Evolutionary conservation across 805 yeast species (phyloP).

Genomic region (Myxozyma monticola): DNA sequence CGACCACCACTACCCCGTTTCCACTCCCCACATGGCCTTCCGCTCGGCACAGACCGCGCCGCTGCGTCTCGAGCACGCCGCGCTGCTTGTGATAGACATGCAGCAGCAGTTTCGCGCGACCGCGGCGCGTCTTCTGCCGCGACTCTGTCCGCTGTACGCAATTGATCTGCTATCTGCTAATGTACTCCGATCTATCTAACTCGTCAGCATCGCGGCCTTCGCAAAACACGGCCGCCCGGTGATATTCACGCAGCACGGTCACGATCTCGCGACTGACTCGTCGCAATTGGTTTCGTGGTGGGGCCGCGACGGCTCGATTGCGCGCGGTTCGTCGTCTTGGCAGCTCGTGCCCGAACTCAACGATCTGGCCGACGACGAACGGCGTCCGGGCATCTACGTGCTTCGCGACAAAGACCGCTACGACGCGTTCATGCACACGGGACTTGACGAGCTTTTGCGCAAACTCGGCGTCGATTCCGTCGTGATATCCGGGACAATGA

Average conservation of each 20-base stretch:
- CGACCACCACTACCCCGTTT: too few species aligned
- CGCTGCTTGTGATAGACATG: constrained; percentile 26
- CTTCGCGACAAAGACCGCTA: constrained; percentile 21
- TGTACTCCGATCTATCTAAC: neutral
- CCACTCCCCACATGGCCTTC: constrained; percentile 8
- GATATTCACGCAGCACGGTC: constrained; percentile 28
- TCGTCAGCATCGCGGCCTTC: constrained; percentile 10
- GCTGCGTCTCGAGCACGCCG: constrained; percentile 8
- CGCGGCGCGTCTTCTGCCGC: constrained; percentile 15
- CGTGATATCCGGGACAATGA: constrained; percentile 26
- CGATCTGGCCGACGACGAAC: neutral
- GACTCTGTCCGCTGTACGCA: constrained; percentile 12
- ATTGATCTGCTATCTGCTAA: neutral
- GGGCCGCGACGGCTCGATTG: constrained; percentile 24
- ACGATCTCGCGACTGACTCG: constrained; percentile 6
- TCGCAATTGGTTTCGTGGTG: constrained; percentile 23
- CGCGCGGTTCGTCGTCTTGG: constrained; percentile 25
- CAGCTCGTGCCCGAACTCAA: constrained; percentile 19
- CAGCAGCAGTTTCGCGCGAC: constrained; percentile 19
- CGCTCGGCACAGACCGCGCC: constrained; percentile 15
- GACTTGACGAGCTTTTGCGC: constrained; percentile 15
- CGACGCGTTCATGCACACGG: constrained; percentile 25
- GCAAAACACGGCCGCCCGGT: constrained; percentile 8
- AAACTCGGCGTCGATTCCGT: constrained; percentile 1
- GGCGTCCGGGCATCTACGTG: neutral